Conservation (phyloP, 306 rosid species). For the Leucaena leucocephala region DNA sequence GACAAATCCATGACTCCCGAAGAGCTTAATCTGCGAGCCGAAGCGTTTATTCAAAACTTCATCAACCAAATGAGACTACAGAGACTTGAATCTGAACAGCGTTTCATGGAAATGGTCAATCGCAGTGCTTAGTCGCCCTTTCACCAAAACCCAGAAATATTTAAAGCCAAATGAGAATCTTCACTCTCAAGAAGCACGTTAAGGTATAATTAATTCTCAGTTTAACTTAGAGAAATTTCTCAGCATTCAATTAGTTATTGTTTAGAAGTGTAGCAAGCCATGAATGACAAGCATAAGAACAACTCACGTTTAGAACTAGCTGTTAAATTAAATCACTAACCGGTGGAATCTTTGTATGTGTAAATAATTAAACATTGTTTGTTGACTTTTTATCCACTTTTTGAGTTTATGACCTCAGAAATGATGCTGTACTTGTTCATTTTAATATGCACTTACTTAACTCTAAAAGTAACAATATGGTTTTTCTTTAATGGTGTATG, state of each 20-base stretch:
- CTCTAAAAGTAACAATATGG: constrained; percentile 18
- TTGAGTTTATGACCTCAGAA: constrained; percentile 37
- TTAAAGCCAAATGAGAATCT: constrained; percentile 20
- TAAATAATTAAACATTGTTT: constrained; percentile 29
- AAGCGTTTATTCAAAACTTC: constrained; percentile 67
- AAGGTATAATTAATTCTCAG: constrained; percentile 35
- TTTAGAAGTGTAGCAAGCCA: not conserved
- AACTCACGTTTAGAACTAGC: constrained; percentile 21
- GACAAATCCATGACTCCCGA: constrained; percentile 75
- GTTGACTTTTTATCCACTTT: constrained; percentile 28
- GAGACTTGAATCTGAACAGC: constrained; percentile 81
- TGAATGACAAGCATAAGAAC: constrained; percentile 11
- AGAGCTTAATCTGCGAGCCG: constrained; percentile 64
- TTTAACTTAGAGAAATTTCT: not conserved
- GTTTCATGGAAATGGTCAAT: constrained; percentile 55
- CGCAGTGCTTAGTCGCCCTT: constrained; percentile 28
- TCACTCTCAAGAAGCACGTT: constrained; percentile 30
- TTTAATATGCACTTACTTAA: constrained; percentile 12
- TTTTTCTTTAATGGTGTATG: constrained; percentile 23
- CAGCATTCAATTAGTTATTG: not conserved
- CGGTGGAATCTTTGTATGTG: constrained; percentile 41
- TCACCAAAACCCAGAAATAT: constrained; percentile 40
- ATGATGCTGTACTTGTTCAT: constrained; percentile 28
- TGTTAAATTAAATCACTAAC: constrained; percentile 33
- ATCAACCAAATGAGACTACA: constrained; percentile 65